Evolutionary conservation across 352 stramenopile species (phyloP).

Genomic region (Globisporangium iwayamae): DNA sequence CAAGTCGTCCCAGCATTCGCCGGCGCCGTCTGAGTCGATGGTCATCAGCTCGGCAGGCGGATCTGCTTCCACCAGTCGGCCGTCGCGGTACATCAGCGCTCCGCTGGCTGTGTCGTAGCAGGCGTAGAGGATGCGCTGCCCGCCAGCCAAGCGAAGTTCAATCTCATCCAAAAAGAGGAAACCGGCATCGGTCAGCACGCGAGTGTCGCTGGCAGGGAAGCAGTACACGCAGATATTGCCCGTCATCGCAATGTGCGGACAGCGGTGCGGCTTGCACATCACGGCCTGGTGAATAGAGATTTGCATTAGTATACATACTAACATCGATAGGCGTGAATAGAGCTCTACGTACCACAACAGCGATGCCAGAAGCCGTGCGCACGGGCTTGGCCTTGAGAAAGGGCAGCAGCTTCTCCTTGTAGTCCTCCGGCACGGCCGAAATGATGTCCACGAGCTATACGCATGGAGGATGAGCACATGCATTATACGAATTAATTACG

Average conservation of each 20-base stretch:
- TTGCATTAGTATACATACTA: background rate
- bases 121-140: slow-evolving; percentile 9
- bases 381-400: slow-evolving; percentile 95
- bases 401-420: slow-evolving; percentile 90
- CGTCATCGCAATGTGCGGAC: slow-evolving; percentile 96
- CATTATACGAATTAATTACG: background rate
- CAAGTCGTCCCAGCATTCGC: slow-evolving; percentile 1
- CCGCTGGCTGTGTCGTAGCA: slow-evolving; percentile 12
- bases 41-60: slow-evolving; percentile 10
- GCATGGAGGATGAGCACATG: background rate
- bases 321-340: background rate
- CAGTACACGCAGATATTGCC: slow-evolving; percentile 96
- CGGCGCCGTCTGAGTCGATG: slow-evolving; percentile 4
- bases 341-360: slow-evolving; percentile 77
- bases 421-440: slow-evolving; percentile 90
- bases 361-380: slow-evolving; percentile 92
- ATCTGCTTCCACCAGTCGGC: slow-evolving; percentile 8
- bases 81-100: slow-evolving; percentile 6
- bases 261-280: slow-evolving; percentile 98
- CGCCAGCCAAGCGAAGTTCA: slow-evolving; percentile 4
- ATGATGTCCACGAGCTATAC: slow-evolving; percentile 93
- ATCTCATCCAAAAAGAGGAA: slow-evolving; percentile 15
- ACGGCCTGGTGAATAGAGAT: slow-evolving; percentile 54
- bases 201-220: slow-evolving; percentile 13
- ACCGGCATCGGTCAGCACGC: slow-evolving; percentile 11